Evolutionary conservation across 306 rosid species (phyloP), one percentile per base, ranked within the genome.

Genomic region (Cicer bijugum): DNA sequence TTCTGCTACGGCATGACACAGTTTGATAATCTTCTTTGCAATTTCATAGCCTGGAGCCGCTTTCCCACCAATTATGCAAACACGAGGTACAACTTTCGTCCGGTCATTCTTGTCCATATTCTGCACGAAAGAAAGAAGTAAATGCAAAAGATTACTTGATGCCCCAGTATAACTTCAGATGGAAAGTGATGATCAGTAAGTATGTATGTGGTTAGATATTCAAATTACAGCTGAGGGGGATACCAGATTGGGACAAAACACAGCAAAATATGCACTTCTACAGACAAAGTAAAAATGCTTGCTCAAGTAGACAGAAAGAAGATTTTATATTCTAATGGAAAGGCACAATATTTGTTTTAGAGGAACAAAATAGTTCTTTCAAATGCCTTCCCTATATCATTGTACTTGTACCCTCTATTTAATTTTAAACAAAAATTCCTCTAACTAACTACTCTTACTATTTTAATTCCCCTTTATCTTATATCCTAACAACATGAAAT

Each of bases 61-160:
- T 76, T 89, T 89, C 72, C 96, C 96, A 63, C 96, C 90, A 84
- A 87, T 80, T 73, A 89, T 87, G 85, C 92, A 89, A 86, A 87
- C 90, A 17, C 96, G 90, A 23, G 90, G 92, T 16, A 89, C 90
- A 67, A 89, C 92, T 79, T 85, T 89, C 56, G 67, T 85, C 80
- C 80, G 50, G 15, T 84, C 86, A 85, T 72, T 82, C 74, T 84
- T 79, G 35, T 86, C 82, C 95, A 89, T 80, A 80, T 84, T 87
- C 91, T 89, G 69, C 51, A 80, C 75, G 46, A 60, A 63, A 50
- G 67, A 15, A 60, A 77, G 52, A 48, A 50, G 55, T 10, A 57
- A 75, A 74, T 14, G 19, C 35, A 23, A 75, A 69, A 45, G 38
- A 35, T 62, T 57, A 52, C 78, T 58, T 6, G 61, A 51, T 56